A percentile compares a stretch with the other conserved stretches of the same genome.
Evolutionary conservation across 73 alveolate species (phyloP).

Genomic region (Stentor roeselii): DNA sequence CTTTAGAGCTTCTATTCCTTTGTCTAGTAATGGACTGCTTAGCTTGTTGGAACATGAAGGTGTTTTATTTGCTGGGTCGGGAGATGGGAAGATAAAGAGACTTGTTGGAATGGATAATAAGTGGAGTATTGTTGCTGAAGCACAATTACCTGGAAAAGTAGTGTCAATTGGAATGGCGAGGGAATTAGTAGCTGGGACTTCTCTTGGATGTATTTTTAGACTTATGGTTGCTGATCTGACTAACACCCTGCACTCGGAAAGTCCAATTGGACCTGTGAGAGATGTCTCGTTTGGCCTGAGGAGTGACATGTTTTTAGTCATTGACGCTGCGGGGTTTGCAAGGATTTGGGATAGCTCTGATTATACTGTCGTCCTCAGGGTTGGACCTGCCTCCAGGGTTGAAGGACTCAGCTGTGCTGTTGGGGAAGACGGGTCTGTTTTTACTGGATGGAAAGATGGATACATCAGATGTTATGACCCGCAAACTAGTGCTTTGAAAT

Average conservation of each 20-base stretch:
- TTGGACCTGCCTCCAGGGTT: slow-evolving; percentile 53
- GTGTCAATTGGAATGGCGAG: slow-evolving; percentile 56
- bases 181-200: slow-evolving; percentile 68
- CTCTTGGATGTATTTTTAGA: slow-evolving; percentile 73
- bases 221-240: slow-evolving; percentile 65
- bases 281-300: slow-evolving; percentile 70
- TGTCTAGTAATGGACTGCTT: slow-evolving; percentile 74
- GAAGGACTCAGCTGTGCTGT: slow-evolving; percentile 68
- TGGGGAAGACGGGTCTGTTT: slow-evolving; percentile 65
- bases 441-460: slow-evolving; percentile 86
- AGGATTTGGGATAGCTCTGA: slow-evolving; percentile 77
- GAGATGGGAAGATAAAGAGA: slow-evolving; percentile 87
- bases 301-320: slow-evolving; percentile 65
- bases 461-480: slow-evolving; percentile 61
- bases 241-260: slow-evolving; percentile 75
- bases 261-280: slow-evolving; percentile 71
- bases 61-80: slow-evolving; percentile 68
- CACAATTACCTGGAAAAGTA: slow-evolving; percentile 66
- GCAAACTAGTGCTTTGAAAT: slow-evolving; percentile 27
- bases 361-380: slow-evolving; percentile 64
- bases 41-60: slow-evolving; percentile 55
- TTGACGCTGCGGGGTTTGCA: slow-evolving; percentile 76
- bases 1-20: slow-evolving; percentile 77
- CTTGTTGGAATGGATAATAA: slow-evolving; percentile 56
- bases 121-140: slow-evolving; percentile 66